Conservation (phyloP, 257 asterid genomes). For the Solanum peruvianum region DNA sequence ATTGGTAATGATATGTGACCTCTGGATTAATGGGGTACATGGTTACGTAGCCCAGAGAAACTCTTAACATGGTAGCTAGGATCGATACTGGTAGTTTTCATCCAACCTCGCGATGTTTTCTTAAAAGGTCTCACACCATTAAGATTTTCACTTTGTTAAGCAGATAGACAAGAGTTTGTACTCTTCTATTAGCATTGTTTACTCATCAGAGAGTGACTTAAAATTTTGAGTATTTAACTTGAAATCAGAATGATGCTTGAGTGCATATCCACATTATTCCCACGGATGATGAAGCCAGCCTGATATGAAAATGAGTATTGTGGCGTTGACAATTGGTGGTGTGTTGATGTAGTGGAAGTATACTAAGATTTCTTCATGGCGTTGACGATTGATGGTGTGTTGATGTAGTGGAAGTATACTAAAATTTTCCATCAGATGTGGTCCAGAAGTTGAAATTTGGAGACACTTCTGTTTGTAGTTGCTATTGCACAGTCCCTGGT, state of each 20-base stretch:
- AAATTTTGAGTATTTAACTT: neutral
- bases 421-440: neutral
- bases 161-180: neutral
- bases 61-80: neutral
- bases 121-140: neutral
- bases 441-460: neutral
- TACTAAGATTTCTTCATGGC: neutral
- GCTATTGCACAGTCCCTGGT: neutral
- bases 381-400: neutral
- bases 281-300: neutral
- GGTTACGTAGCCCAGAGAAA: neutral
- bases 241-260: neutral
- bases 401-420: neutral
- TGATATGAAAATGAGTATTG: neutral
- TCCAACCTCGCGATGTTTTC: neutral
- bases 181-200: neutral
- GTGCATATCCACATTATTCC: neutral
- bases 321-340: neutral
- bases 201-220: neutral
- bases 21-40: neutral
- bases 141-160: neutral
- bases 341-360: neutral
- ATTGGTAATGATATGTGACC: neutral
- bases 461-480: neutral
- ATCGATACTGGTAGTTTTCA: neutral